Conservation (phyloP, 305 asterid genomes). For the Solanum hybrid region DNA sequence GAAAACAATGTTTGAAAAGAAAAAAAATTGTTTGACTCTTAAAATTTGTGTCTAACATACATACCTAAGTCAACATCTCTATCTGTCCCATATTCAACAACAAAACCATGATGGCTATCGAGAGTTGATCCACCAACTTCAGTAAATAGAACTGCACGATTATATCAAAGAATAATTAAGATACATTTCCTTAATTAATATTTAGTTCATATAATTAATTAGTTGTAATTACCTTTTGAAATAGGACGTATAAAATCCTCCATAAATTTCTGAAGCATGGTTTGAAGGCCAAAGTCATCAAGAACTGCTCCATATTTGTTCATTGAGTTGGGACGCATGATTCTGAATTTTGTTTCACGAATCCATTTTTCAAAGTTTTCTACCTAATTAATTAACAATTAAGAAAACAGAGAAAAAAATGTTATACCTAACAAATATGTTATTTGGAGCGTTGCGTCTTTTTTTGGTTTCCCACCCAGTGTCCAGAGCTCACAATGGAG, state of each 20-base stretch:
- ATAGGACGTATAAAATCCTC: constrained; percentile 74
- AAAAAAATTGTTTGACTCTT: background rate
- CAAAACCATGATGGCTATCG: constrained; percentile 88
- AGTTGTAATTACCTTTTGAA: constrained; percentile 39
- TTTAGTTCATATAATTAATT: background rate
- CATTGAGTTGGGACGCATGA: constrained; percentile 91
- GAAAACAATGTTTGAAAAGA: background rate
- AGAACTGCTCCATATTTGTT: constrained; percentile 88
- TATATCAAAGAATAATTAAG: background rate
- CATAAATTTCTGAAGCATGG: constrained; percentile 78
- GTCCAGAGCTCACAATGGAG: too few relatives aligned
- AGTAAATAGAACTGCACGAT: constrained; percentile 59
- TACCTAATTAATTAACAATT: constrained; percentile 46
- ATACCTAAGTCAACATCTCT: constrained; percentile 77
- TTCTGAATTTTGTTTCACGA: constrained; percentile 87
- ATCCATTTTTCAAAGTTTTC: constrained; percentile 91
- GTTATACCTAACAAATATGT: background rate
- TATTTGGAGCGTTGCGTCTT: too few relatives aligned
- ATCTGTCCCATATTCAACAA: constrained; percentile 68
- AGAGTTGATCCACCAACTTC: constrained; percentile 89
- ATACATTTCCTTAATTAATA: background rate
- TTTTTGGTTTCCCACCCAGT: too few relatives aligned
- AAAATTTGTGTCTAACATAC: background rate
- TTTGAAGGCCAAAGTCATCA: constrained; percentile 88
- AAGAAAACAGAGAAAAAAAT: constrained; percentile 27